Evolutionary conservation across 1,139 yeast genomes (phyloP), one percentile per base, ranked within the genome.

Genomic region (Candida buenavistaensis): DNA sequence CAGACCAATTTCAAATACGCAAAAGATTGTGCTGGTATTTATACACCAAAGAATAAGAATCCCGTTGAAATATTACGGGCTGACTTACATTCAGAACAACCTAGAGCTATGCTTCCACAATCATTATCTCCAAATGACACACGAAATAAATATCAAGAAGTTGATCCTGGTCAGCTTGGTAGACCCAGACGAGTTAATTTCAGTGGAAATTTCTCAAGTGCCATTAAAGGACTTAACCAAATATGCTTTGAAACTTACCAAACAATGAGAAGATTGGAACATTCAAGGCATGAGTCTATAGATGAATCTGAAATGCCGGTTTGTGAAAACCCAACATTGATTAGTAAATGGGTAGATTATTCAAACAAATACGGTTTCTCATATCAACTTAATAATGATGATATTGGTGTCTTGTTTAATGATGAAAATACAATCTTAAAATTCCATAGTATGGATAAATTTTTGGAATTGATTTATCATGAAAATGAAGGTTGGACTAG

Each of bases 261-360:
- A 40, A 69, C 65, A 41, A 68, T 71, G 59, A 57, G 68, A 43
- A 58, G 68, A 41, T 57, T 70, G 38, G 70, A 68, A 37, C 52
- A 55, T 38, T 50, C 63, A 28, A 54, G 58, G 34, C 56, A 66
- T 40, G 64, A 57, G 14, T 55, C 53, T 29, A 48, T 63, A n/a
- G 68, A 62, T 34, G 47, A 60, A 6, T 46, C 55, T 35, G 73
- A 65, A 46, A 61, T 68, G 36, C 75, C 75, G 28, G 54, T 62
- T 14, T 70, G 77, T 47, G 81, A 75, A 47, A 77, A 78, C 45
- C 92, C 92, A 10, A 75, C 82, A 11, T 78, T 87, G 43, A 82
- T 92, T 33, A 84, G 95, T 44, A 90, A 90, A 57, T 94, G 99
- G 99, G 98, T 94, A 20, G 98, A 94, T 59, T 92, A 92, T 57